phyloP scores from a whole-genome alignment of 257 asterid genomes.

The Gentiana dahurica region DNA sequence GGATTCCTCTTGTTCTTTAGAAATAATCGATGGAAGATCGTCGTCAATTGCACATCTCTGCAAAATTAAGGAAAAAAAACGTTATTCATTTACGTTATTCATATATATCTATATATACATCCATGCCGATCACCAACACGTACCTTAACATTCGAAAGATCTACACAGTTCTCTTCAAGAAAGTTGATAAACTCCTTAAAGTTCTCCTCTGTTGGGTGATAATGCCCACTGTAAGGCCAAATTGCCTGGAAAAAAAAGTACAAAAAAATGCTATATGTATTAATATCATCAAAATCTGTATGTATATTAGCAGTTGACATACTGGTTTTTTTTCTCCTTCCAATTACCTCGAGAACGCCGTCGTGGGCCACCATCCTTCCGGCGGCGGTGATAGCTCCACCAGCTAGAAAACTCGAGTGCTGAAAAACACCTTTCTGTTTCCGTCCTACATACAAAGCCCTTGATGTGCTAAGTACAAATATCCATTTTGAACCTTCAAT shows the following conservation, averaged over 20 bases:
- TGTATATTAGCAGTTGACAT: neutral
- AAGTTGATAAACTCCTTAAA: conserved; percentile 71
- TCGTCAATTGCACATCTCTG: conserved; percentile 86
- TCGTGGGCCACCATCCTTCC: conserved; percentile 74
- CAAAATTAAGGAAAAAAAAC: conserved; percentile 5
- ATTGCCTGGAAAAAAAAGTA: conserved; percentile 41
- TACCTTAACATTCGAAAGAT: conserved; percentile 71
- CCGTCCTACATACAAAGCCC: conserved; percentile 67
- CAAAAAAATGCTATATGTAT: neutral
- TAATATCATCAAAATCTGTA: neutral
- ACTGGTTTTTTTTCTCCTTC: neutral
- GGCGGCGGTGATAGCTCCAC: conserved; percentile 93
- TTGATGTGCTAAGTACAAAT: conserved; percentile 80
- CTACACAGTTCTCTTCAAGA: conserved; percentile 68
- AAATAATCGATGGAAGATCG: conserved; percentile 35
- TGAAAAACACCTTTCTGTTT: conserved; percentile 77
- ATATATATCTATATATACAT: neutral
- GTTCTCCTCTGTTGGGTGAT: conserved; percentile 88
- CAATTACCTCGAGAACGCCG: conserved; percentile 72
- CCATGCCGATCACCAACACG: too few relatives aligned
- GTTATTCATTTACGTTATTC: neutral
- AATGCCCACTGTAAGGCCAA: conserved; percentile 97
- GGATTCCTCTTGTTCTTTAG: conserved; percentile 16
- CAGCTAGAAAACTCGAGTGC: conserved; percentile 90
- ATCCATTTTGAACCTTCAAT: conserved; percentile 84